Conservation (phyloP, 768 basidiomycete species). For the Phylloporus sp. region DNA sequence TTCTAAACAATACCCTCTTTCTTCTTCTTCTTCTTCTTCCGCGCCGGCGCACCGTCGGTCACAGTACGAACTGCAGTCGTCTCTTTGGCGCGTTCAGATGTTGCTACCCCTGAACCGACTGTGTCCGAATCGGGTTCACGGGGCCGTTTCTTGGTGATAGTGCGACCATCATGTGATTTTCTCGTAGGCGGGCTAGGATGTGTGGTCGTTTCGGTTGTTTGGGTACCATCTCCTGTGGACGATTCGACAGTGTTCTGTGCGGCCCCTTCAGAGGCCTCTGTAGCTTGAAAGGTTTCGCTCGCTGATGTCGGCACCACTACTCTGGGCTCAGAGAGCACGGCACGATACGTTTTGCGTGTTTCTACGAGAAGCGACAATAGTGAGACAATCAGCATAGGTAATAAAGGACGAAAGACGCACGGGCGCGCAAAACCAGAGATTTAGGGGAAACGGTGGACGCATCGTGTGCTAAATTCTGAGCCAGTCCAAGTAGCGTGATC, state of each 20-base stretch:
- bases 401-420: slow-evolving; percentile 39
- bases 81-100: background rate
- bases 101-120: background rate
- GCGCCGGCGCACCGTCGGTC: slow-evolving; percentile 5
- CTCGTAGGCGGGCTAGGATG: background rate
- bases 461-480: slow-evolving; percentile 65
- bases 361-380: slow-evolving; percentile 40
- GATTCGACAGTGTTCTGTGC: background rate
- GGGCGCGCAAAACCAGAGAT: slow-evolving; percentile 66
- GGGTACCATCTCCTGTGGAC: background rate
- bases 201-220: background rate
- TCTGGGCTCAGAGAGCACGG: slow-evolving; percentile 71
- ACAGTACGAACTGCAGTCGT: background rate
- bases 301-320: slow-evolving; percentile 48
- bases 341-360: slow-evolving; percentile 77
- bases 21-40: slow-evolving; percentile 25
- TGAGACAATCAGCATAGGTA: background rate
- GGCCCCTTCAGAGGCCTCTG: background rate
- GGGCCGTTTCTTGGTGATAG: slow-evolving; percentile 18
- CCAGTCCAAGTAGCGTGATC: slow-evolving; percentile 60
- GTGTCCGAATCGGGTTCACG: slow-evolving; percentile 16
- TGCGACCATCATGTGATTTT: background rate
- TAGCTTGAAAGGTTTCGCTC: background rate
- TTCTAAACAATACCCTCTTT: background rate
- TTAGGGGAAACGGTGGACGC: slow-evolving; percentile 59